These are phyloP conservation scores for Leccinum uliginosum DNA, from an alignment of 768 basidiomycete genomes.

Conservation along the genomic window DNA sequence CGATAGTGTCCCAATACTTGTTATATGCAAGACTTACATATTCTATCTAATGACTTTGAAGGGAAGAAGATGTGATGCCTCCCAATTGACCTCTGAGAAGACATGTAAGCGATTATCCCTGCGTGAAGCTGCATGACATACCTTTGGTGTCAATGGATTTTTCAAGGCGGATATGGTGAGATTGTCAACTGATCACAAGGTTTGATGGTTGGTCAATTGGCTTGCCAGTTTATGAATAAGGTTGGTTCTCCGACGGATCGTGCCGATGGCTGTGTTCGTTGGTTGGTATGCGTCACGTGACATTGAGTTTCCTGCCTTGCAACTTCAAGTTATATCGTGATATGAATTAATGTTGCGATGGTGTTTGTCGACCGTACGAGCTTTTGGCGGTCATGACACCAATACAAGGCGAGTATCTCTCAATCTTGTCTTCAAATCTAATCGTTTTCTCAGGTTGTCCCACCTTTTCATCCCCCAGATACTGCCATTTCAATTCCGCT, in stretches of 20 bases:
- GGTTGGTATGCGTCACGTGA: not conserved
- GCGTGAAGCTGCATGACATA: conserved; percentile 31
- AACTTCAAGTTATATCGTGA: conserved; percentile 22
- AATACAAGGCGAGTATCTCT: conserved; percentile 20
- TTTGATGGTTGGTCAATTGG: conserved; percentile 15
- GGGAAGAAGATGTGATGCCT: conserved; percentile 54
- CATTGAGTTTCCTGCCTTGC: not conserved
- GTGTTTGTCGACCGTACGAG: conserved; percentile 49
- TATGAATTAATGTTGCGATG: conserved; percentile 81
- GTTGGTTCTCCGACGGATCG: conserved; percentile 25
- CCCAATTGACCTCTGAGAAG: conserved; percentile 84
- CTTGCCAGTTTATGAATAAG: conserved; percentile 28
- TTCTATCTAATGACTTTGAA: conserved; percentile 20
- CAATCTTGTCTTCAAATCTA: not conserved
- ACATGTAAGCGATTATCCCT: not conserved
- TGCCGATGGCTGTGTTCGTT: conserved; percentile 7
- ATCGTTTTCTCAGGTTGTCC: conserved; percentile 4
- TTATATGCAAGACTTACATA: conserved; percentile 21
- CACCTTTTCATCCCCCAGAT: not conserved
- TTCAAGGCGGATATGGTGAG: conserved; percentile 72
- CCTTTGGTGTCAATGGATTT: conserved; percentile 90
- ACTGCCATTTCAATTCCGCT: not conserved
- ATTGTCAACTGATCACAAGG: conserved; percentile 19
- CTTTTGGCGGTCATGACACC: conserved; percentile 34
- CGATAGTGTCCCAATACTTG: not conserved